Base-by-base conservation (phyloP, 1,139 yeast species). In the Yamadazyma siamensis region DNA sequence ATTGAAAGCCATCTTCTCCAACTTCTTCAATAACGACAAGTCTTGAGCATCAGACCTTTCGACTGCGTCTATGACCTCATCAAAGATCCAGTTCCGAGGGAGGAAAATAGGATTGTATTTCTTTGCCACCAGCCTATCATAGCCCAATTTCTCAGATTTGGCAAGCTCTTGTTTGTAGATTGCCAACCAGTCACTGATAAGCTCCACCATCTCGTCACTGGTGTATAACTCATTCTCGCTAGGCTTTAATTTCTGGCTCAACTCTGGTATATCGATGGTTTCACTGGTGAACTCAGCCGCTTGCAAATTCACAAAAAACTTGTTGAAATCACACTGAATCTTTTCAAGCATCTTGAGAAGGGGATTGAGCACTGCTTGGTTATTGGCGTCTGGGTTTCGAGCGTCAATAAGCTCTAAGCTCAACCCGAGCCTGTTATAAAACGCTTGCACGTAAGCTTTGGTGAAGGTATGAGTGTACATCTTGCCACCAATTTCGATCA, bases 11-110 rank as follows among this genome's bases (percentile, higher is more conserved):
- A 83, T 82, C 36, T 66, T 62, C 36, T 75, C 67, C 15, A 82
- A 50, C 44, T 81, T 81, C 21, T 70, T 50, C 36, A 83, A 59
- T 31, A 67, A 59, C 35, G 49, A 39, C 21, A 64, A 42, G 40
- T 68, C 70, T 18, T 53, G 47, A 3, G 61, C 65, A n/a, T 53
- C 47, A 14, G 60, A 52, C 7, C 61, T 65, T 29, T 61, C 56
- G 0, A 75, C 65, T 30, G 60, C 58, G 19, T 71, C 65, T 32
- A 86, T 81, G 0, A 87, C 96, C 39, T 88, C 91, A 35, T 87
- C 89, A 33, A 91, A 62, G 31, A 89, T 78, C 91, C 95, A 87
- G 43, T 80, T 84, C 38, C 91, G 71, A 11, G 96, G 94, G 11
- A 85, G 69, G 49, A 91, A 89, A 23, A 75, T 50, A 3, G 98